Evolutionary conservation across 225 moss, liverwort and hornwort genomes (phyloP).

Genomic region (Neckera pumila): DNA sequence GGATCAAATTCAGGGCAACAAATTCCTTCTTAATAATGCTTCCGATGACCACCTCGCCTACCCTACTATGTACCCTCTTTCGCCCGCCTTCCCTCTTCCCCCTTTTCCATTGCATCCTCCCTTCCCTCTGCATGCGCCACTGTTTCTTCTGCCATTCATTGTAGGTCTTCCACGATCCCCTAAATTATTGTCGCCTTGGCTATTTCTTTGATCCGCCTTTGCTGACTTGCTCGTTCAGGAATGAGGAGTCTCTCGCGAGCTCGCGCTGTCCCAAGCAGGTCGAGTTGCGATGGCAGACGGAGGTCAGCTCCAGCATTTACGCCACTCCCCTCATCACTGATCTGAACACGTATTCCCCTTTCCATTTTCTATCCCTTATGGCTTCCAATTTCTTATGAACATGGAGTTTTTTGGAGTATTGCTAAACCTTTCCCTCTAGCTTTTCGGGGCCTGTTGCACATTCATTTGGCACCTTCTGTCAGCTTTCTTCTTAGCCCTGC

Average conservation of each 20-base stretch:
- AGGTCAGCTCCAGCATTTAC: slow-evolving; percentile 99
- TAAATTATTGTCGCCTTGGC: neutral
- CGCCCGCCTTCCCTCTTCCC: neutral
- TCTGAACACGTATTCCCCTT: slow-evolving; percentile 54
- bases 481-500: neutral
- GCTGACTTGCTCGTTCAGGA: slow-evolving; percentile 26
- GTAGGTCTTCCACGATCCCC: neutral
- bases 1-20: slow-evolving; percentile 43
- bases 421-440: neutral
- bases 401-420: neutral
- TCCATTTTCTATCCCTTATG: neutral
- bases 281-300: slow-evolving; percentile 98
- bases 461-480: neutral
- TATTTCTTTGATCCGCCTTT: neutral
- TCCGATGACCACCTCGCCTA: slow-evolving; percentile 64
- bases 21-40: slow-evolving; percentile 63
- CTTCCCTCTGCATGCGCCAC: neutral
- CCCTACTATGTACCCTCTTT: slow-evolving; percentile 33
- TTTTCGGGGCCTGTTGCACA: neutral
- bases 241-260: slow-evolving; percentile 70
- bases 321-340: slow-evolving; percentile 94
- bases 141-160: neutral
- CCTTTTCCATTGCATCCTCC: neutral
- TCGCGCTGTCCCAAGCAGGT: slow-evolving; percentile 77
- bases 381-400: neutral